Evolutionary conservation across 164 flowering plant species (phyloP).

Genomic region (Macadamia integrifolia): DNA sequence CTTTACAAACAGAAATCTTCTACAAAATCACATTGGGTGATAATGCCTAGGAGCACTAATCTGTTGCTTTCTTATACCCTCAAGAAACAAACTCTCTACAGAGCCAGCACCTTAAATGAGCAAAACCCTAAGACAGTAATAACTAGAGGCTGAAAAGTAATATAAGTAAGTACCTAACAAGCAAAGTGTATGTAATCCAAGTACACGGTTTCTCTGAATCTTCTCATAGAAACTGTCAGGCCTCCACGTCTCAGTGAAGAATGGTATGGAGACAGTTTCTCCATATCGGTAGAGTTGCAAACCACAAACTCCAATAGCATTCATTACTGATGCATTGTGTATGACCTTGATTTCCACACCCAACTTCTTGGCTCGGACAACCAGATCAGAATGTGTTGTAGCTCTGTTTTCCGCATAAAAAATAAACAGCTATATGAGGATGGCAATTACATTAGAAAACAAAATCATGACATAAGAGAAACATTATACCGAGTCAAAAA

Average conservation of each 20-base stretch:
- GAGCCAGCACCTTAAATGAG: neutral
- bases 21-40: too few species aligned
- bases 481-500: neutral
- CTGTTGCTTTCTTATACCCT: too few species aligned
- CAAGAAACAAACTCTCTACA: too few species aligned
- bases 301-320: conserved; percentile 92
- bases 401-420: conserved; percentile 45
- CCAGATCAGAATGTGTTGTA: conserved; percentile 87
- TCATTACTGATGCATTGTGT: conserved; percentile 94
- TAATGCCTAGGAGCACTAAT: too few species aligned
- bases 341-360: conserved; percentile 76
- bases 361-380: conserved; percentile 78
- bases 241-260: conserved; percentile 89
- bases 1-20: too few species aligned
- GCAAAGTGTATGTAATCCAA: conserved; percentile 90
- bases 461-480: neutral
- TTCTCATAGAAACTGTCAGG: conserved; percentile 95
- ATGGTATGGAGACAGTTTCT: conserved; percentile 90
- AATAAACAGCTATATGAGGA: neutral
- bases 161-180: conserved; percentile 60
- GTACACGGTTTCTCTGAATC: conserved; percentile 54
- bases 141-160: neutral
- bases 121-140: neutral
- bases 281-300: conserved; percentile 91
- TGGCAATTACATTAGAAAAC: neutral